Evolutionary conservation across 1,284 basidiomycete genomes (phyloP).

Genomic region (Vanrija pseudolonga): DNA sequence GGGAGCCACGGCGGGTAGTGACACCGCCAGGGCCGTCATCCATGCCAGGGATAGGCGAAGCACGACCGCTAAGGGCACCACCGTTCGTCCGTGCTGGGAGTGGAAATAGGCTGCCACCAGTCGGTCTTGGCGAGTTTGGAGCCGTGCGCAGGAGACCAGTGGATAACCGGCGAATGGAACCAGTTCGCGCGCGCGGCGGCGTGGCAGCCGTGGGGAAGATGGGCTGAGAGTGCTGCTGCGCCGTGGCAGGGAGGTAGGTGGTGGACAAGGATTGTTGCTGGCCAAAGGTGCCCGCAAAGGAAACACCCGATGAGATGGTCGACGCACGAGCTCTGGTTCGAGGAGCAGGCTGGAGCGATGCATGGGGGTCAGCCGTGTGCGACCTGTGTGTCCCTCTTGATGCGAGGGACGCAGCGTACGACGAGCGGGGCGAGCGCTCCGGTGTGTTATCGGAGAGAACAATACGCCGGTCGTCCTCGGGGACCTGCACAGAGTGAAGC

Average conservation of each 20-base stretch:
- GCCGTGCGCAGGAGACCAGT: conserved; percentile 31
- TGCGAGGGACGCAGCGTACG: conserved; percentile 20
- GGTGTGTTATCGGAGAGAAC: conserved; percentile 21
- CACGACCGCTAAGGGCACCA: no score
- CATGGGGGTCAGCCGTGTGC: conserved; percentile 6
- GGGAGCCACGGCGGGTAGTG: neutral
- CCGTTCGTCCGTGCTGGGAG: conserved; percentile 21
- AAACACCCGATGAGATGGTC: conserved; percentile 10
- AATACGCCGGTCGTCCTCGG: conserved; percentile 17
- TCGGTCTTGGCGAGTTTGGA: conserved; percentile 26
- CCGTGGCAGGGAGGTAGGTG: neutral
- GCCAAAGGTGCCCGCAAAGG: neutral
- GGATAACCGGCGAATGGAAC: conserved; percentile 35
- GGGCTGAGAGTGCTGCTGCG: neutral
- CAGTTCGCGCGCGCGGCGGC: conserved; percentile 36
- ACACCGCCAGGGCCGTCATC: neutral
- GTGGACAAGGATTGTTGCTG: conserved; percentile 3
- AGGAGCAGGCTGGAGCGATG: neutral
- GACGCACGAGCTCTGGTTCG: conserved; percentile 7
- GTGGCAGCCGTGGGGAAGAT: conserved; percentile 24
- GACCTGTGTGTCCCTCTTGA: conserved; percentile 8
- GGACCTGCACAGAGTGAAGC: conserved; percentile 11
- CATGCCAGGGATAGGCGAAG: no score
- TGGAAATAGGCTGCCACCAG: conserved; percentile 29
- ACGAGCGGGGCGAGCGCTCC: conserved; percentile 30